These are phyloP conservation scores for Eucalyptus erythrocorys DNA, from an alignment of 345 rosid species.

Conservation along the genomic window DNA sequence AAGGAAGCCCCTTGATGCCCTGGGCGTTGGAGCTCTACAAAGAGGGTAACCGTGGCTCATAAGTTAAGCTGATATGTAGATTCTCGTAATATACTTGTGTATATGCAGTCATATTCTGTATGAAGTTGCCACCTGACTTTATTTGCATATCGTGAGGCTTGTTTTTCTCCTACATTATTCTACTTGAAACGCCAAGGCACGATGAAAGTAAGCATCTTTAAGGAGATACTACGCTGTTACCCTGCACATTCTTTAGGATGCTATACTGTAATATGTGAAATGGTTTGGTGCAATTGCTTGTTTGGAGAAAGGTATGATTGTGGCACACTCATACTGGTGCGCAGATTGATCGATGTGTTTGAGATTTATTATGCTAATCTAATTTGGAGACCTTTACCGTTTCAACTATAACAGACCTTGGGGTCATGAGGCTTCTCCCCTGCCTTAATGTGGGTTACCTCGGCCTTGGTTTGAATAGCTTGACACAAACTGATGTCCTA, in stretches of 20 bases:
- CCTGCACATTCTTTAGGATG: background rate
- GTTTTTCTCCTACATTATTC: background rate
- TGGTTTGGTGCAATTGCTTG: background rate
- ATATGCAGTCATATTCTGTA: background rate
- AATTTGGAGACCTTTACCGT: background rate
- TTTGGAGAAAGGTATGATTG: background rate
- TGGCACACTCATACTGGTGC: background rate
- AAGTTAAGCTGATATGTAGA: background rate
- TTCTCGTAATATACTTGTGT: background rate
- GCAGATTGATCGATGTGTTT: background rate
- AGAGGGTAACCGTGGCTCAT: background rate
- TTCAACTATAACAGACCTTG: background rate
- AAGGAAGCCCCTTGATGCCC: background rate
- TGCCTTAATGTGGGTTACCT: background rate
- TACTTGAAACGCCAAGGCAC: background rate
- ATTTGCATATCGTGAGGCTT: background rate
- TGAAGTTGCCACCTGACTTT: background rate
- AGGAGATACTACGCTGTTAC: background rate
- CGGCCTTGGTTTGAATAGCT: background rate
- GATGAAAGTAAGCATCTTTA: background rate
- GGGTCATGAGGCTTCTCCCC: background rate
- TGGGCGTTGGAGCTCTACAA: background rate
- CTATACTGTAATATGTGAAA: background rate
- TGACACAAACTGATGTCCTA: background rate
- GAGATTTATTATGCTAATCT: background rate